Base-by-base conservation (phyloP, 2,329 filamentous ascomycete genomes). In the Chrysoporthe deuterocubensis region DNA sequence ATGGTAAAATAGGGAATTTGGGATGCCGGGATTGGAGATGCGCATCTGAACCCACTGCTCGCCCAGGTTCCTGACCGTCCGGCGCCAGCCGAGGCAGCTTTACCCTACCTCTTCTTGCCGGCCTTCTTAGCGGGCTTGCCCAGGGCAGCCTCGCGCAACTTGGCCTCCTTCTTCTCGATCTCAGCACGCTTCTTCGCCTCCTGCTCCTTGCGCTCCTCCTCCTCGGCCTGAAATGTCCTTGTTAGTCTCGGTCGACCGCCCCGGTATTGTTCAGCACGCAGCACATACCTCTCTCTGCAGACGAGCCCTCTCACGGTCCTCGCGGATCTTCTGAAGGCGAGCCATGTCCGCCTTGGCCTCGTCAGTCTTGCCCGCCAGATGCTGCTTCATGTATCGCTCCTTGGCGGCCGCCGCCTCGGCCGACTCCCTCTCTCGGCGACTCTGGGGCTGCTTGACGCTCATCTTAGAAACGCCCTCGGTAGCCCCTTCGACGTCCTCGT, bases 321-420 rank as follows among this genome's bases (percentile, higher is more conserved):
- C 93, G 60, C 90, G 89, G 72, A 99, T 93, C 69, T 95, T 77
- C 78, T 84, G 89, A 75, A 99, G 81, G 66, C 96, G 88, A 68
- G 93, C 95, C 73, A 98, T 77, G 80, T 99, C 96, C 5, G 92
- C 90, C 78, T 93, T 91, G 60, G 95, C 94, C 84, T 97, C 92
- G 70, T 99, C 96, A 57, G 96, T 98, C 89, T 98, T 98, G 75
- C 95, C 95, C 76, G 94, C 92, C 67, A 94, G 92, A 76, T 97
- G 95, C 74, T 97, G 80, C 81, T 96, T 97, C 84, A 93, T 88
- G 77, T 97, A 97, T 73, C 90, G 87, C 83, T 97, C 94, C 79
- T 94, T 94, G 42, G 93, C 93, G 77, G 95, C 92, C 71, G 91
- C 90, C 1, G 94, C 94, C 81, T 97, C 92, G 44, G 96, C 76